These are phyloP conservation scores for Ophiocordyceps camponoti-saundersi DNA, from an alignment of 2,329 filamentous ascomycete species.

Conservation along the genomic window DNA sequence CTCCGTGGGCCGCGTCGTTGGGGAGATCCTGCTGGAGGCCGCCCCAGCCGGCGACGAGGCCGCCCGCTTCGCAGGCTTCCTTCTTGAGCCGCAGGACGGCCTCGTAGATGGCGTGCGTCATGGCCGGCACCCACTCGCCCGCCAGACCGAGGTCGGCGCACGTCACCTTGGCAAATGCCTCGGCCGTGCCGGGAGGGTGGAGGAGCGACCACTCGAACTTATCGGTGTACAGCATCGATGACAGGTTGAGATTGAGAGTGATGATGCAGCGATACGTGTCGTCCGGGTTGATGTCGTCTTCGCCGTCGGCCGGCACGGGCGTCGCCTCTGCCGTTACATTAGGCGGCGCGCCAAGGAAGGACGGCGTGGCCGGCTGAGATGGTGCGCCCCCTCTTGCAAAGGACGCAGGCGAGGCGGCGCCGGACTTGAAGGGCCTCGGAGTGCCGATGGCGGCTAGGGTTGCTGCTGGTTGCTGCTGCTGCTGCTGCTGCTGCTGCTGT, in stretches of 20 bases:
- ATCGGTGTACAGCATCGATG: slow-evolving; percentile 85
- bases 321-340: slow-evolving; percentile 56
- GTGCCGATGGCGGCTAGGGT: slow-evolving; percentile 10
- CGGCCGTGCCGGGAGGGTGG: slow-evolving; percentile 79
- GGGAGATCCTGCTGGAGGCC: slow-evolving; percentile 50
- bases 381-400: slow-evolving; percentile 11
- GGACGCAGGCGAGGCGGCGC: slow-evolving; percentile 21
- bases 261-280: slow-evolving; percentile 92
- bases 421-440: slow-evolving; percentile 16
- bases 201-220: slow-evolving; percentile 96
- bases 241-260: slow-evolving; percentile 76
- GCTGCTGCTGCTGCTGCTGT: not conserved
- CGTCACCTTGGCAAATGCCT: slow-evolving; percentile 81
- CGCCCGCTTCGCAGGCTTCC: slow-evolving; percentile 84
- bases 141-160: slow-evolving; percentile 80
- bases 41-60: slow-evolving; percentile 59
- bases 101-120: slow-evolving; percentile 95
- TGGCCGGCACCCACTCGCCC: slow-evolving; percentile 85
- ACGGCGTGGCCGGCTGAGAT: slow-evolving; percentile 32
- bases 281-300: slow-evolving; percentile 67
- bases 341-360: slow-evolving; percentile 16
- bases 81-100: slow-evolving; percentile 86
- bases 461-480: not conserved
- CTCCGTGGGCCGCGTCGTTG: slow-evolving; percentile 73
- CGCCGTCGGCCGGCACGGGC: slow-evolving; percentile 37